Base-by-base conservation (phyloP, 805 yeast species). In the Teunomyces funiuensis region DNA sequence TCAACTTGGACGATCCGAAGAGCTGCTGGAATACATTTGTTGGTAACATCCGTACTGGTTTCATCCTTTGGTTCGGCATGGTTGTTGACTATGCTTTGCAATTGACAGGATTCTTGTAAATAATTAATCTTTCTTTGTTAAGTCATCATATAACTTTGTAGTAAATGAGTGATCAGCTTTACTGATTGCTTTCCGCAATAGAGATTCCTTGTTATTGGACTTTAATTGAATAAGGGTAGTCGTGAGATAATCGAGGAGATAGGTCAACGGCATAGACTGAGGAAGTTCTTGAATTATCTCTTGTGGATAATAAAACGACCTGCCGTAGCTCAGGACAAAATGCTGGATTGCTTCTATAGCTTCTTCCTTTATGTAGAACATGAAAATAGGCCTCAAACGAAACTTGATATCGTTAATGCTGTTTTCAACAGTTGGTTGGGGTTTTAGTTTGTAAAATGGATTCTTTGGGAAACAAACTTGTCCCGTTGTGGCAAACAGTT, bases 1-100 rank as follows among this genome's bases (percentile, higher is more conserved):
- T 90, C 6, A 79, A 93, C 58, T 71, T 93, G 43, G 87, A 93
- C 58, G 69, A 79, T 52, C 96, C 96, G 10, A 70, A 63, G 23
- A 76, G 81, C 54, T 93, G 99, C 65, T 87, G 97, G 89, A 71
- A 74, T 42, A 79, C 82, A 61, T 93, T 93, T 59, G 73, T 73
- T 13, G 77, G 80, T 28, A 93, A 91, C 60, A 85, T 90, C 52
- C 72, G 73, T 42, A 86, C 96, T 2, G 95, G 93, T 0, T 72
- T 81, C 55, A 75, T 76, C 33, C 72, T 86, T 47, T 77, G 85
- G 66, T 60, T 70, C 28, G 93, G 91, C 6, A 74, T 86, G 51
- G 57, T 82, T 33, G 47, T 82, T 34, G 95, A 86, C 58, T 85
- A 85, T 54, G 40, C 82, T 19, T 60, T 82, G 45, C 69, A 69